Evolutionary conservation across 106 monocot species (phyloP), one percentile per base, ranked within the genome.

Genomic region (Amphibolis antarctica): DNA sequence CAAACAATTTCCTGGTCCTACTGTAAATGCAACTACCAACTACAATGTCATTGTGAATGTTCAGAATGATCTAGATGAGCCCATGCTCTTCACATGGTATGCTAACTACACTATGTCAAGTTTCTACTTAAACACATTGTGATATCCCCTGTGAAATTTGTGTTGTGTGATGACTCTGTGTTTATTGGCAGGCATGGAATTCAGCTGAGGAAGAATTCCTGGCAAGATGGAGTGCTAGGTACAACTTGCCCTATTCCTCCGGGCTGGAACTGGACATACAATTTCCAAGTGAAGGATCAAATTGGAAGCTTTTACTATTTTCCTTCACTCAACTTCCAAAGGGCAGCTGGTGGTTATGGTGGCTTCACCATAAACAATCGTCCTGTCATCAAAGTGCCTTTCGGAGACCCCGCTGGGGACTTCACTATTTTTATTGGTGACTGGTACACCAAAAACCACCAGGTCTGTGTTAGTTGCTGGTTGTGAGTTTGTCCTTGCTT

Each of bases 191-290:
- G 88, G 88, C 65, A 77, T 59, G 89, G 93, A 12, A 44, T 94
- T 44, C 85, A 86, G 55, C 86, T 86, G 15, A 55, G 86, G 74
- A 83, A 77, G 58, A 89, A 86, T 42, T 79, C 78, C 22, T 94
- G 93, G 89, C 77, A 94, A 74, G 93, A 94, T 61, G 89, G 88
- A n/a, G 93, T 94, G 3, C 62, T 75, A 23, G 93, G 93, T 17
- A 94, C 93, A 6, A 89, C 76, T 59, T 94, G 93, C 83, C 86
- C 93, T 13, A 94, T 94, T 26, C 85, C 89, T 11, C 42, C 81
- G 0, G 89, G 89, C 7, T 86, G 85, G 85, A 94, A 94, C 63
- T 94, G 85, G 86, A 94, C 93, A 7, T 89, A 94, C 71, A 76
- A 89, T 46, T 94, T 86, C 75, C 93, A 94, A 62, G 85, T 79